Percentiles rank a stretch among this genome's conserved stretches.
These are phyloP conservation scores for Ceratobasidium sp. DNA, from an alignment of 1,284 basidiomycete species.

Conservation along the genomic window DNA sequence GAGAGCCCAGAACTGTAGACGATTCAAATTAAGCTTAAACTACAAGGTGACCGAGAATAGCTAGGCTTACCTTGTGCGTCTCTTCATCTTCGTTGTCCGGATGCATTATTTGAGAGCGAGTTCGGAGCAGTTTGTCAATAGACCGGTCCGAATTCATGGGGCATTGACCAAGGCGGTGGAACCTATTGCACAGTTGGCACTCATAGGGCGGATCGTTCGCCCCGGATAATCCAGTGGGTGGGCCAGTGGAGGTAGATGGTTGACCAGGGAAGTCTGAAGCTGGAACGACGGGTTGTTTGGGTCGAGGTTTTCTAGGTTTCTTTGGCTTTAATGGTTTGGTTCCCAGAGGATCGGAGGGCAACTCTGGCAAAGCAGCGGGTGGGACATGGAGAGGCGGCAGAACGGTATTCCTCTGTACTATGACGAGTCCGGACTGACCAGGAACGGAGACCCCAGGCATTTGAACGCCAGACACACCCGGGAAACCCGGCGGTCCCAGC, in stretches of 20 bases:
- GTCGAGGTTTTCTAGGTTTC: constrained; percentile 27
- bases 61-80: constrained; percentile 20
- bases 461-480: background rate
- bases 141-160: background rate
- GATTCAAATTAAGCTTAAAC: background rate
- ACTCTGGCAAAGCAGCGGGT: background rate
- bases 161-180: constrained; percentile 21
- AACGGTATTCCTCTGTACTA: background rate
- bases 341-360: background rate
- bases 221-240: background rate
- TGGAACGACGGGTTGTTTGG: background rate
- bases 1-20: constrained; percentile 24
- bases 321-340: constrained; percentile 10
- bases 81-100: constrained; percentile 22
- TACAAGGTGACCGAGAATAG: background rate
- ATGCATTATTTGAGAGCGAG: constrained; percentile 3
- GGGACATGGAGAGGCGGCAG: background rate
- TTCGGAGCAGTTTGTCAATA: constrained; percentile 13
- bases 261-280: background rate
- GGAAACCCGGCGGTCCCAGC: background rate
- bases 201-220: background rate
- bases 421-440: no score
- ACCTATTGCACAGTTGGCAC: constrained; percentile 5
- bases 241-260: background rate
- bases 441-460: background rate